A percentile compares a stretch with the other conserved stretches of the same genome.
Conservation (phyloP, 2,329 filamentous ascomycete genomes). For the Penicillium sp. region DNA sequence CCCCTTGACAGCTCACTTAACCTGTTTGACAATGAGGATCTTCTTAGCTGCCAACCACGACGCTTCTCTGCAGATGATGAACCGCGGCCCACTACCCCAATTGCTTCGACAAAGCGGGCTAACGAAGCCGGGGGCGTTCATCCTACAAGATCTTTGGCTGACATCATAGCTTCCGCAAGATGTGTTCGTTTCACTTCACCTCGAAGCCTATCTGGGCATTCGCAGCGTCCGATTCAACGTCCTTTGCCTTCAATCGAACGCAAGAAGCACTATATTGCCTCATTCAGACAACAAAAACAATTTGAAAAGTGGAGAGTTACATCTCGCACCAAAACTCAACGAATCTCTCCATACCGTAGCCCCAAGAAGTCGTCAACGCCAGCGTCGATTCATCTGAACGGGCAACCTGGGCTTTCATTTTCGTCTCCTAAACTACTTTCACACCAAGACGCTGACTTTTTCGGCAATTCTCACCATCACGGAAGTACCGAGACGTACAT, state of each 20-base stretch:
- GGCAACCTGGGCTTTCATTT: conserved; percentile 6
- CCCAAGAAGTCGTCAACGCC: conserved; percentile 1
- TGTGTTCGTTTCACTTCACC: conserved; percentile 20
- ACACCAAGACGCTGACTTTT: not conserved
- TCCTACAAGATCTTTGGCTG: not conserved
- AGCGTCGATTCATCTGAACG: not conserved
- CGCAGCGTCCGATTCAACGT: not conserved
- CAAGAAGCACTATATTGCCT: conserved; percentile 17
- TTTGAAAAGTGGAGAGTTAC: conserved; percentile 20
- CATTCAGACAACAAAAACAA: conserved; percentile 20
- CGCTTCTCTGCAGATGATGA: conserved; percentile 13
- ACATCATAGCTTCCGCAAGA: not conserved
- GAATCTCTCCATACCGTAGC: conserved; percentile 15
- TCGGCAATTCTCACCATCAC: not conserved
- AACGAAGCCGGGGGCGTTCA: not conserved
- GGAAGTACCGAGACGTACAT: not conserved
- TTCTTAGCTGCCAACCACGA: conserved; percentile 1
- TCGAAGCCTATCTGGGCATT: not conserved
- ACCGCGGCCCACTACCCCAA: conserved; percentile 3
- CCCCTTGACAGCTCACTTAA: not conserved
- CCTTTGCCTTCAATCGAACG: conserved; percentile 19
- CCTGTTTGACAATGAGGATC: conserved; percentile 8
- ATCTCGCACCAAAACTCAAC: conserved; percentile 7
- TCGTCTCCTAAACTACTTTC: conserved; percentile 7
- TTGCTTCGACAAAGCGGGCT: not conserved